Evolutionary conservation across 768 basidiomycete species (phyloP), one percentile per base, ranked within the genome.

Genomic region (Pholiota molesta): DNA sequence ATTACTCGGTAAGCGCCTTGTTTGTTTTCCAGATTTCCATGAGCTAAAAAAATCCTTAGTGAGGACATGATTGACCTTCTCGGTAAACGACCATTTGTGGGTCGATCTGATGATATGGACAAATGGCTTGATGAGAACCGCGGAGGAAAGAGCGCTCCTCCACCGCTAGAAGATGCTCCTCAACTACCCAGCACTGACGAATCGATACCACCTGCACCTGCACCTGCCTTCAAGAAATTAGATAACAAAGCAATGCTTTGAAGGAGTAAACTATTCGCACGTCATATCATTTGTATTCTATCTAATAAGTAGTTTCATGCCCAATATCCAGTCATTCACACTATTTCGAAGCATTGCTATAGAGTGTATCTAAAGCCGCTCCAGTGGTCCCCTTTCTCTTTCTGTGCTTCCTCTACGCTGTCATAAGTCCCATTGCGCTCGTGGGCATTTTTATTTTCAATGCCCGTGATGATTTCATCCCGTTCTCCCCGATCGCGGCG

Each of bases 101-200:
- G 86, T 65, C 83, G 85, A 61, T 79, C 85, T 26, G 95, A 97
- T 72, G 94, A 97, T 66, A 97, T 98, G 96, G 95, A 97, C 78
- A 92, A 91, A 72, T 97, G 95, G 91, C 83, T 97, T n/a, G 94
- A 97, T 69, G 85, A 90, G 71, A 85, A 94, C 71, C 83, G 82
- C 39, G 83, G 82, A 42, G 85, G 85, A 68, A 81, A 82, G 53
- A 86, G 84, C 66, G 85, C 86, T n/a, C 86, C 86, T 21, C 85
- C 88, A 40, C 87, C 89, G 3, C 74, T 88, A 11, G 88, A 89
- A 71, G 42, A 53, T 1, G 63, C 72, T 8, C 66, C 74, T n/a
- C 75, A 78, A 56, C 69, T 76, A 6, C 74, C 73, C 55, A 69
- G 67, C 9, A 58, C 74, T 11, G 81, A 79, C 44, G 74, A 76